Evolutionary conservation across 495 filamentous ascomycete species (phyloP), one percentile per base, ranked within the genome.

Genomic region (Lineolata rhizophorae): DNA sequence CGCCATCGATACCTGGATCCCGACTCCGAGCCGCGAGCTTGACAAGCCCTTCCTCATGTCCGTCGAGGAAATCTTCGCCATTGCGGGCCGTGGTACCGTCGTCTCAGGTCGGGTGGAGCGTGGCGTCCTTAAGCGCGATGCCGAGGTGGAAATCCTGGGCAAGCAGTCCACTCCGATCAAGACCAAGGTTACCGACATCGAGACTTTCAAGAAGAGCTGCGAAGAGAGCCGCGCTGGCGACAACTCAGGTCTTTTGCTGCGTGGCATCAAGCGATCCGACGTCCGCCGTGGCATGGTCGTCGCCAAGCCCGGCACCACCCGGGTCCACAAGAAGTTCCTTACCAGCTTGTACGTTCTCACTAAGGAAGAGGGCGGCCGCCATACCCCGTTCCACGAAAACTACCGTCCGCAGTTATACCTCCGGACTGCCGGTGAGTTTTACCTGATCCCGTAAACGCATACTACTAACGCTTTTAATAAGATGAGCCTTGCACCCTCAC

Each of bases 1-100:
- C 39, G 83, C 85, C 18, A 81, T 97, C 39, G 87, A 97, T 53
- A 67, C 70, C 26, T 97, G 87, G 80, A 97, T 97, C 53, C 87
- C 87, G 24, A 87, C 78, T 34, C 87, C 87, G 18, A 47, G 77
- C 54, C 87, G 87, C 61, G 75, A 72, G 50, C 58, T 78, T 38
- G 85, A 95, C 49, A 94, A 92, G 65, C 87, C 87, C 37, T 97
- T 97, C 74, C 64, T 97, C 51, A 90, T 97, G 81, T 79, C 84
- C 42, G 66, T 97, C 39, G 87, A 97, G 64, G 90, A 97, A 51
- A 82, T 94, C 46, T 97, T 95, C 69, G 92, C 84, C 46, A 95
- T 97, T 42, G 62, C 82, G 35, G 87, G 87, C 36, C 90, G 87
- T 71, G 87, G 87, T 52, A 97, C 87, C 37, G 87, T 97, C 36